Percentiles rank a stretch among this genome's conserved stretches.
Evolutionary conservation across 306 rosid genomes (phyloP).

Genomic region (Vigna hirtella): DNA sequence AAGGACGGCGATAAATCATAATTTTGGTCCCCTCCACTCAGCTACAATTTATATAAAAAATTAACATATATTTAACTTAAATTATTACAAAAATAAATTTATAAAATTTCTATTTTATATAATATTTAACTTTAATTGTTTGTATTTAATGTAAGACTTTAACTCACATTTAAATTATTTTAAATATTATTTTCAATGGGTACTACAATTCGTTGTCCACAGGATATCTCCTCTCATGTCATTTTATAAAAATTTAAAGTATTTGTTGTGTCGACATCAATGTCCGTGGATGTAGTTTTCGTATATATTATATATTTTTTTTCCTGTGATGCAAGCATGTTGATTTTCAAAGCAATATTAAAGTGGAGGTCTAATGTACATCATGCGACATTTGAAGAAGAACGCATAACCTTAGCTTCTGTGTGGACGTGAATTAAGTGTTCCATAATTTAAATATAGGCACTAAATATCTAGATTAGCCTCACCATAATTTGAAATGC

Average conservation of each 20-base stretch:
- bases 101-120: too few relatives aligned
- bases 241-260: neutral
- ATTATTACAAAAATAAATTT: too few relatives aligned
- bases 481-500: neutral
- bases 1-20: constrained; percentile 36
- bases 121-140: too few relatives aligned
- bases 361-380: constrained; percentile 5
- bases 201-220: neutral
- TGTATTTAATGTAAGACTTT: too few relatives aligned
- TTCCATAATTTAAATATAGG: neutral
- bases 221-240: neutral
- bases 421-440: neutral
- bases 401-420: neutral
- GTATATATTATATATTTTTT: neutral
- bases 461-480: neutral
- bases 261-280: neutral
- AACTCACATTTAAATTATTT: too few relatives aligned
- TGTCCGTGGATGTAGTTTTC: neutral
- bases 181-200: too few relatives aligned
- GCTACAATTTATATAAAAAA: too few relatives aligned
- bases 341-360: neutral
- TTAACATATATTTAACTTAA: too few relatives aligned
- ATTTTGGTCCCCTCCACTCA: too few relatives aligned
- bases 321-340: neutral
- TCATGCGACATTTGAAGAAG: neutral